Conservation (phyloP, 208 protist species). For the Novymonas esmeraldas region DNA sequence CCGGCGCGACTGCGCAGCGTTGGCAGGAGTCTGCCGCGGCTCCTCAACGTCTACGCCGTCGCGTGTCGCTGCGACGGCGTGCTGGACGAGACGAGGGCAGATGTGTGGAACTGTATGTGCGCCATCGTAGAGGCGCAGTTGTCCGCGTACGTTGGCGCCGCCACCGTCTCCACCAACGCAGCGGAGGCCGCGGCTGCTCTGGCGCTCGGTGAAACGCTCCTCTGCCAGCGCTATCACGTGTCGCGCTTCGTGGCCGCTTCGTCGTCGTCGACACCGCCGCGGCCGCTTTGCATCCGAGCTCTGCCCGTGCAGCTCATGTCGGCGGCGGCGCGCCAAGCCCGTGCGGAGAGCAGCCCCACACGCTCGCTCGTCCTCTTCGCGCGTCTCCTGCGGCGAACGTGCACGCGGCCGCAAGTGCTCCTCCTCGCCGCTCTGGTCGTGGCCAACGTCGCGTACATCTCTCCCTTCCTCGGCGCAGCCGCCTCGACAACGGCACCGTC, state of each 20-base stretch:
- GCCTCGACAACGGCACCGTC: slow-evolving; percentile 8
- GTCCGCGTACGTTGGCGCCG: slow-evolving; percentile 5
- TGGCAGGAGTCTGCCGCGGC: background rate
- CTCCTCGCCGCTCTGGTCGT: slow-evolving; percentile 10
- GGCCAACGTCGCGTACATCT: slow-evolving; percentile 4
- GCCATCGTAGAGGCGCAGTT: slow-evolving; percentile 26
- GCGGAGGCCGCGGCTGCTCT: slow-evolving; percentile 11
- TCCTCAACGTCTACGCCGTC: slow-evolving; percentile 33
- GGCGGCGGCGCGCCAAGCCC: slow-evolving; percentile 13
- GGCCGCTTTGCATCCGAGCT: background rate
- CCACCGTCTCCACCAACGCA: slow-evolving; percentile 1
- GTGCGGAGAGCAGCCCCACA: background rate
- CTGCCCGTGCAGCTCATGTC: background rate
- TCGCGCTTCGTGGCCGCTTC: background rate
- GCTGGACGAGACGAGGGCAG: slow-evolving; percentile 9
- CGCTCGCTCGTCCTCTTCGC: slow-evolving; percentile 17
- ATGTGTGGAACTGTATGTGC: slow-evolving; percentile 31
- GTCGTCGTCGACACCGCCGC: background rate
- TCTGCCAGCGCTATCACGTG: slow-evolving; percentile 11
- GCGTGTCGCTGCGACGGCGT: slow-evolving; percentile 11
- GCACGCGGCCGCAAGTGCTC: background rate
- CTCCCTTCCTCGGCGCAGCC: background rate
- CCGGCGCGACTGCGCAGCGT: background rate
- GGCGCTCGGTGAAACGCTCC: slow-evolving; percentile 8
- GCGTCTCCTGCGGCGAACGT: slow-evolving; percentile 10